These are phyloP conservation scores for Sporothrix humicola DNA, from an alignment of 2,329 filamentous ascomycete genomes.

Conservation along the genomic window DNA sequence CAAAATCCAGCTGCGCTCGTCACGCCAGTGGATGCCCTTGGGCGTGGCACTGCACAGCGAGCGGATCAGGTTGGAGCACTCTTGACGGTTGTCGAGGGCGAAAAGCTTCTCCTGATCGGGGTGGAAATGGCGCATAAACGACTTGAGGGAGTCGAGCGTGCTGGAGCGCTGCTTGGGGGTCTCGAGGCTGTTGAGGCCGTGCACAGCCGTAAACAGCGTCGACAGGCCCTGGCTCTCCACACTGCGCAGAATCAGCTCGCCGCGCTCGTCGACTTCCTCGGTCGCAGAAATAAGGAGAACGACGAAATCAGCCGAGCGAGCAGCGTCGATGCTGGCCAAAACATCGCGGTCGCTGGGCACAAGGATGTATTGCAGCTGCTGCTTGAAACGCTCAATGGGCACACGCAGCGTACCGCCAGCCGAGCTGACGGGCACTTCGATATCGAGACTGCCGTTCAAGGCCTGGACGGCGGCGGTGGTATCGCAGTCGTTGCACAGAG, in stretches of 20 bases:
- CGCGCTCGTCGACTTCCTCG: conserved; percentile 81
- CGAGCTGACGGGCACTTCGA: conserved; percentile 63
- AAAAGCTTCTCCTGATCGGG: conserved; percentile 90
- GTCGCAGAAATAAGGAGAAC: conserved; percentile 82
- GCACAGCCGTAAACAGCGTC: conserved; percentile 84
- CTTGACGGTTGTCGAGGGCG: conserved; percentile 84
- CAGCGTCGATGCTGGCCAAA: conserved; percentile 79
- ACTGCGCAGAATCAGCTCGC: conserved; percentile 82
- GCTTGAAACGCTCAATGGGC: conserved; percentile 88
- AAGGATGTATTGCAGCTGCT: conserved; percentile 77
- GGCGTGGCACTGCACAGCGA: conserved; percentile 90
- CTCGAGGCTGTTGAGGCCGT: conserved; percentile 78
- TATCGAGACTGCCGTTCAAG: conserved; percentile 80
- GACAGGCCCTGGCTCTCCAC: conserved; percentile 95
- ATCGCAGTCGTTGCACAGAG: conserved; percentile 77
- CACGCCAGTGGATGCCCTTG: conserved; percentile 93
- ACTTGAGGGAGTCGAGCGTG: conserved; percentile 81
- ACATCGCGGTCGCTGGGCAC: conserved; percentile 76
- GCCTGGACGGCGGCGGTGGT: conserved; percentile 68
- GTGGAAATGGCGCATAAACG: conserved; percentile 93
- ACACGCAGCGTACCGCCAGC: conserved; percentile 54
- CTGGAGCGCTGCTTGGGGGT: conserved; percentile 78
- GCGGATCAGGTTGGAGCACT: conserved; percentile 87
- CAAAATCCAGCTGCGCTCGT: conserved; percentile 94
- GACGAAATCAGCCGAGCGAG: conserved; percentile 88